These are phyloP conservation scores for Cucurbita pepo DNA, from an alignment of 306 rosid species.

Conservation along the genomic window DNA sequence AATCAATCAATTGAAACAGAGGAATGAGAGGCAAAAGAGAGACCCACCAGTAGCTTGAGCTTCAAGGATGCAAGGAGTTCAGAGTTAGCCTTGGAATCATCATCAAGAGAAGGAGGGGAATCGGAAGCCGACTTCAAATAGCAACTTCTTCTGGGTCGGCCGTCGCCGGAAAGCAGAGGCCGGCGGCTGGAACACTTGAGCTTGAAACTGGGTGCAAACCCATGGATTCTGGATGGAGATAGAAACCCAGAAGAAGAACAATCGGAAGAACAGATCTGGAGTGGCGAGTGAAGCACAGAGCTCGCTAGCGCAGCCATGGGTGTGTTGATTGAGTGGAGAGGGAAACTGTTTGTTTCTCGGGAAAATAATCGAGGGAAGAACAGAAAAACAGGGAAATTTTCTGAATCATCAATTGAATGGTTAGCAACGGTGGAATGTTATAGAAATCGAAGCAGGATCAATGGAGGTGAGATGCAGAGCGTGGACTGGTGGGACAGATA, in stretches of 20 bases:
- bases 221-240: conserved; percentile 3
- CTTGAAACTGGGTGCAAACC: neutral
- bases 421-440: neutral
- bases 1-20: neutral
- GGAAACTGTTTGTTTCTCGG: neutral
- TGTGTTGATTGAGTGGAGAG: neutral
- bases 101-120: conserved; percentile 10
- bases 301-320: conserved; percentile 31
- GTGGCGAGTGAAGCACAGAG: conserved; percentile 17
- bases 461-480: neutral
- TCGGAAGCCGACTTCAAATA: conserved; percentile 23
- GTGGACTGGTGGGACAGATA: no score
- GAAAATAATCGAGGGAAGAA: neutral
- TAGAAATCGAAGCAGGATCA: neutral
- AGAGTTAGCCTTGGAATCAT: neutral
- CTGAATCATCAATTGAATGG: neutral
- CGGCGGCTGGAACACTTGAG: conserved; percentile 3
- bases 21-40: neutral
- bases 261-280: conserved; percentile 11
- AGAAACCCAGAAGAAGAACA: conserved; percentile 18
- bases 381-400: neutral
- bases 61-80: conserved; percentile 34
- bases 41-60: conserved; percentile 63
- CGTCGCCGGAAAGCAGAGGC: neutral
- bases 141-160: conserved; percentile 9